phyloP scores from a whole-genome alignment of 2,329 filamentous ascomycete genomes.

The Calonectria pseudoreteaudii region DNA sequence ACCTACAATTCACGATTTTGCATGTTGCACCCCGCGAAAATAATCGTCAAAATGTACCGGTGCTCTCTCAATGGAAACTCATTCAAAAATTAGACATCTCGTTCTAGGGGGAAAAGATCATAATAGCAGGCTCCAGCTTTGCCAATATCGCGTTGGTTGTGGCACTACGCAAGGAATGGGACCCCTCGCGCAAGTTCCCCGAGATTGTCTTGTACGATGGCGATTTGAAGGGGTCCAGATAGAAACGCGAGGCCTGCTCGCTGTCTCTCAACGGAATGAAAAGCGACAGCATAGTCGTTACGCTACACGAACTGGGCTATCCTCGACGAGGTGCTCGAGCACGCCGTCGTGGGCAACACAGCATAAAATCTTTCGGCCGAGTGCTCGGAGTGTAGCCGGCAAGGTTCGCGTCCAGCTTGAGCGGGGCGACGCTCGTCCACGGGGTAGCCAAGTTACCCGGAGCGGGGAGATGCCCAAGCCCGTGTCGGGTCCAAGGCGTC shows the following conservation, averaged over 20 bases:
- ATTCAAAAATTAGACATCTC: background rate
- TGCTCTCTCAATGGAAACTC: background rate
- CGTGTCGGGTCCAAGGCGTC: constrained; percentile 48
- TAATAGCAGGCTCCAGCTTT: background rate
- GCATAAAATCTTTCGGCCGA: background rate
- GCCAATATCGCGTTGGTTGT: background rate
- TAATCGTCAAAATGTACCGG: no score
- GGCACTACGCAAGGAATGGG: background rate
- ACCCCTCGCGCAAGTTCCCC: background rate
- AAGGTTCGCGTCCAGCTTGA: constrained; percentile 10
- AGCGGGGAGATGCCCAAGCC: constrained; percentile 45
- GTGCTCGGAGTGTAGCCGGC: background rate
- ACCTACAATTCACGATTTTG: no score
- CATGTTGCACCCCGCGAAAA: no score
- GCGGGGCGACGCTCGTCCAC: no score
- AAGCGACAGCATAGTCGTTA: background rate
- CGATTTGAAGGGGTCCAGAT: background rate
- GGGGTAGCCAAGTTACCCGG: constrained; percentile 48
- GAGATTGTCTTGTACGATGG: background rate
- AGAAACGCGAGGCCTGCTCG: background rate
- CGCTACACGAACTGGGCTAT: background rate
- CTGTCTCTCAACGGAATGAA: background rate
- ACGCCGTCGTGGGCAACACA: background rate
- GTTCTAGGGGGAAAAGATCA: background rate
- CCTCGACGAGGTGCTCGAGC: background rate